Evolutionary conservation across 129 eudicot species (phyloP), one percentile per base, ranked within the genome.

Genomic region (Tagetes erecta): DNA sequence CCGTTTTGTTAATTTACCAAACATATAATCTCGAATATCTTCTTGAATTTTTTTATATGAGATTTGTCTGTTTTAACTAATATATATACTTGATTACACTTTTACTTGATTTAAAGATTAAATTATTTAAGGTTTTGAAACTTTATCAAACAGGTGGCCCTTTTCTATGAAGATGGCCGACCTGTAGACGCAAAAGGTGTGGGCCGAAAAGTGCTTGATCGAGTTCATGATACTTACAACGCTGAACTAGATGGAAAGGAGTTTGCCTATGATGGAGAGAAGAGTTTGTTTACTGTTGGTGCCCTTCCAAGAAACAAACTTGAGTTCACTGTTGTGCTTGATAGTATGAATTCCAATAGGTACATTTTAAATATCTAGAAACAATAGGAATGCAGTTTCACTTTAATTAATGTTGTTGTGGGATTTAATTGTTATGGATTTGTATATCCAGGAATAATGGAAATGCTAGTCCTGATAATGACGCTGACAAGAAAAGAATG

Each of bases 251-350:
- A 73, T 37, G 97, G 97, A 0, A 91, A 91, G 69, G 84, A 88
- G 31, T 91, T 91, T 34, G 99, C 99, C 0, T 95, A 95, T 68
- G 99, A 95, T 77, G 99, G 99, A 2, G 99, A 95, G 40, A 91
- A 91, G 80, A 88, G 94, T 41, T 71, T 95, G 81, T 95, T 95
- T 56, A 95, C 97, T 30, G 86, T 91, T 68, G 99, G 99, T 13
- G 73, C 99, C 7, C 99, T 95, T 40, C 97, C 97, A 0, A 42
- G 91, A 10, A 95, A 95, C 72, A 88, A 95, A 75, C 86, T 91
- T 0, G 99, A 95, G 77, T 95, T 91, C 55, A 88, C 92, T 47
- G 90, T 95, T 79, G 96, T 91, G 49, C 95, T 95, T 6, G 99
- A 95, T 42, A 84, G 87, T 38, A 60, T 76, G 5, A 64, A 86